Evolutionary conservation across 495 filamentous ascomycete species (phyloP), one percentile per base, ranked within the genome.

Genomic region (Thozetella sp.): DNA sequence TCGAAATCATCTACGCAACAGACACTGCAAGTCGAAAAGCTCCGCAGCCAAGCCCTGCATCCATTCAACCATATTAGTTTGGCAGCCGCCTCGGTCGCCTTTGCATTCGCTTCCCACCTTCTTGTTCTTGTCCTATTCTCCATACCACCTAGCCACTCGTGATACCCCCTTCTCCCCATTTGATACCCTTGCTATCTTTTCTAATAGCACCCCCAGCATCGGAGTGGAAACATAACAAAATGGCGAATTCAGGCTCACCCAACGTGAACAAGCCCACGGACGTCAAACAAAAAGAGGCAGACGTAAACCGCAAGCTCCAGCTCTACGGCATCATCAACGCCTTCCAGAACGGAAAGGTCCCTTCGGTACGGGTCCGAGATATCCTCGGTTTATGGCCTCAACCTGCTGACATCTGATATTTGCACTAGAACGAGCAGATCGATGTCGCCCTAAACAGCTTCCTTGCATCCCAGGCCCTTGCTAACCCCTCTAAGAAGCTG

Each of bases 251-350:
- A 12, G 60, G 60, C 27, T 20, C 64, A 12, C 51, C 71, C 11
- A 71, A 70, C 62, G 87, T 92, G 63, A 92, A 93, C 68, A 84
- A 77, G 63, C 89, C 89, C 12, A 84, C 80, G 43, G 79, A 91
- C 56, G 45, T 80, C 48, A 88, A 89, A 72, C 80, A 83, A 57
- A 80, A 78, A 70, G 76, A 80, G 65, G 76, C 74, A 25, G 86
- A 98, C 72, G 89, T 99, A 71, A 96, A 97, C 74, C 83, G 86
- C 63, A 99, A 99, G 80, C 87, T 99, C 48, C 95, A 97, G 74
- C 76, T 98, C 22, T 98, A 93, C 71, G 95, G 96, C 68, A 97
- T 98, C 72, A 84, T 87, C 72, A 86, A 86, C 65, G 95, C 91
- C 34, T 97, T 99, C 79, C 83, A 91, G 65, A 84, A 85, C 63